Base-by-base conservation (phyloP, 768 basidiomycete genomes). In the Hygrophoropsis aurantiaca region DNA sequence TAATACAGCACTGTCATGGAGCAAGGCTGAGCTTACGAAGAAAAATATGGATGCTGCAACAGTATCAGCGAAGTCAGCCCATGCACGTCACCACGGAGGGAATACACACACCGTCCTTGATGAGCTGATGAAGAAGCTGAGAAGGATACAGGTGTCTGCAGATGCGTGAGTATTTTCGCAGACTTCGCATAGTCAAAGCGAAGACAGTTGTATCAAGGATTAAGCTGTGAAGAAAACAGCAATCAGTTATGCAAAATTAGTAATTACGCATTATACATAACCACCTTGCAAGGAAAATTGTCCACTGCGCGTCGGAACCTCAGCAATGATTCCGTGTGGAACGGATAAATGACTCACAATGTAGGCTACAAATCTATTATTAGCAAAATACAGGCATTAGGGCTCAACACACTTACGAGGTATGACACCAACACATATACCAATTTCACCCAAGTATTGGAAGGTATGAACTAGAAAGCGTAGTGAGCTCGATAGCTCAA, bases 171-270 rank as follows among this genome's bases (percentile, higher is more conserved):
- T 51, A 40, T 42, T 15, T 41, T 11, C 34, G 34, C n/a, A 51
- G 46, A 36, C 47, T 47, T 35, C 30, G 20, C 50, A 51, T 51
- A 2, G 47, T 51, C 24, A 48, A 23, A n/a, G 34, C 23, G 23
- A 51, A 51, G 11, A 51, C 21, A 2, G 26, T 11, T 13, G 27
- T 33, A 27, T 48, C 40, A 5, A 51, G 39, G 10, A 48, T 16
- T 18, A 48, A 18, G 19, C 50, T 51, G 11, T 16, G 33, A 38
- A 38, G n/a, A 6, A 6, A 21, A 34, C n/a, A 16, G 10, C 32
- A 34, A 34, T n/a, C 32, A 34, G 16, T 34, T 10, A 38, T 21
- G 36, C 36, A 38, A 8, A 38, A 16, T 38, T 38, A 7, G 16
- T 38, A 6, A 38, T 16, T 6, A 6, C 16, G 36, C 36, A 38